Evolutionary conservation across 352 stramenopile species (phyloP), one percentile per base, ranked within the genome.

Genomic region (Phytophthora pseudosyringae): DNA sequence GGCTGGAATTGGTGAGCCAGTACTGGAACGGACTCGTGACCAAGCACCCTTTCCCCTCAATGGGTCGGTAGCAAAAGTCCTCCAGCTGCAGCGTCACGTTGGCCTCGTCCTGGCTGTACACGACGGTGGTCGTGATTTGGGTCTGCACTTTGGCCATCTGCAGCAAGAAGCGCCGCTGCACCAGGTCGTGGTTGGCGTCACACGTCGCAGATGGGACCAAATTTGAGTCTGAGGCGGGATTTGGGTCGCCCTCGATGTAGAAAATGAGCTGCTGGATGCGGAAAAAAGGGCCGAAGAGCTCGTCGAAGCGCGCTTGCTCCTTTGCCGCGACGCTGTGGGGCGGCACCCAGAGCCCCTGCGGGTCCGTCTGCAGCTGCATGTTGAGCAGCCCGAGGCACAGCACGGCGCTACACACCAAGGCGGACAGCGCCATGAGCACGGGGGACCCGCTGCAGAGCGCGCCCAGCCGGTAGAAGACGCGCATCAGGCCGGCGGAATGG

Each of bases 221-320:
- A 25, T 57, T 21, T 21, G 35, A 57, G 43, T 58, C 45, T 28
- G 35, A 61, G 29, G 50, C 31, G 13, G 55, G 33, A 33, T 40
- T 47, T 66, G 61, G 16, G 33, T 72, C 46, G 16, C 64, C 52
- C 12, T 80, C 72, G 1, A 80, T 71, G 72, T 89, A 91, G 56
- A 96, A 94, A 58, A 96, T 93, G 67, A 96, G 75, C 58, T 96
- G 88, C 61, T 96, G 60, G 53, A 96, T 75, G 73, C 88, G 86
- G 70, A 93, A 96, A 74, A 96, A 96, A 38, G 88, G 83, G 21
- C 79, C 76, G 64, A 96, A 96, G 53, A 91, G 79, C 58, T 80
- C 67, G 64, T 94, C 78, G 74, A 96, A 94, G 69, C 74, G 81
- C 59, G 21, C 45, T 59, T 96, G 84, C 47, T 96, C 85, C 28